Percentiles rank a stretch among this genome's conserved stretches.
These are phyloP conservation scores for Chrysopogon serrulatus DNA, from an alignment of 176 grass and related monocot genomes.

Conservation along the genomic window DNA sequence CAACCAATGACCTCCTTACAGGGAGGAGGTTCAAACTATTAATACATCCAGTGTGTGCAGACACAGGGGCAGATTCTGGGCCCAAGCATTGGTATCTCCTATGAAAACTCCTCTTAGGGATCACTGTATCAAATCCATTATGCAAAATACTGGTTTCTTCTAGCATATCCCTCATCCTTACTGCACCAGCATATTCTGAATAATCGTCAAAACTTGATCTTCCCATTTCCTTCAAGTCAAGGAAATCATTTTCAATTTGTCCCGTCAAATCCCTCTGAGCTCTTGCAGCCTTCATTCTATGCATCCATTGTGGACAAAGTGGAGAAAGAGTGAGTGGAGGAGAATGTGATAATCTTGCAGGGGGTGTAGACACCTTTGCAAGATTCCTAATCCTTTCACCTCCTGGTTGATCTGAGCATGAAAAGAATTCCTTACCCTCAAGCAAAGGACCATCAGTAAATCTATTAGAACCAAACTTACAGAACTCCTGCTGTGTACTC, in stretches of 20 bases:
- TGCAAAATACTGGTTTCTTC: constrained; percentile 42
- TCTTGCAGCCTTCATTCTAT: constrained; percentile 49
- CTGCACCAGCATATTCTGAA: constrained; percentile 33
- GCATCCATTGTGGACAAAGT: constrained; percentile 78
- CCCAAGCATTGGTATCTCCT: constrained; percentile 15
- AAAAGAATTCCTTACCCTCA: constrained; percentile 41
- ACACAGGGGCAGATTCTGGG: constrained; percentile 31
- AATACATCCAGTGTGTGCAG: constrained; percentile 28
- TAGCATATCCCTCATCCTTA: constrained; percentile 18
- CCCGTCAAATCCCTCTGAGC: constrained; percentile 31
- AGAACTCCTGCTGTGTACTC: background rate
- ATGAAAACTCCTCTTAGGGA: constrained; percentile 25
- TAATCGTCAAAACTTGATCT: constrained; percentile 24
- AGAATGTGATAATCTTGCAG: constrained; percentile 56
- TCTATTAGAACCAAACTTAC: constrained; percentile 33
- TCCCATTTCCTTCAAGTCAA: constrained; percentile 30
- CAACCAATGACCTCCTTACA: constrained; percentile 76
- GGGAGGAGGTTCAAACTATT: constrained; percentile 43
- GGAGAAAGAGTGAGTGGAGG: constrained; percentile 72
- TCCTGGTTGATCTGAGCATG: constrained; percentile 31
- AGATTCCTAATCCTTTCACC: constrained; percentile 25
- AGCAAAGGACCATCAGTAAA: constrained; percentile 79
- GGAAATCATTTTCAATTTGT: constrained; percentile 51
- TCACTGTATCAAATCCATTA: constrained; percentile 52
- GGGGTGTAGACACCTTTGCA: constrained; percentile 19